Evolutionary conservation across 2,329 filamentous ascomycete genomes (phyloP).

Genomic region (Reticulascus tulasneorum): DNA sequence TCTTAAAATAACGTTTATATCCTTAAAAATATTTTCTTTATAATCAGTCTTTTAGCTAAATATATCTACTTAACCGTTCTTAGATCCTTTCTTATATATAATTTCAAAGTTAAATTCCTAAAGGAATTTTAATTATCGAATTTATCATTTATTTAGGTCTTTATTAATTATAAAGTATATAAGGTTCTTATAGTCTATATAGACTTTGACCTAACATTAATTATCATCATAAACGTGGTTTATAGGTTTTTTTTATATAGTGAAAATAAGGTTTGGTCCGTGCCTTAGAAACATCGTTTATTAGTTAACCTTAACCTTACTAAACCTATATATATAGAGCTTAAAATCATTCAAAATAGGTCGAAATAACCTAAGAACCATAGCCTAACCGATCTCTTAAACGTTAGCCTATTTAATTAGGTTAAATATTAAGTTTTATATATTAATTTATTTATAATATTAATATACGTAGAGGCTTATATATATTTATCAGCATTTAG

Average conservation of each 20-base stretch:
- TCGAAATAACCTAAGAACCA: no score
- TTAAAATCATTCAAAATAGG: no score
- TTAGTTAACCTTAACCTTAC: no score
- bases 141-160: constrained; percentile 3
- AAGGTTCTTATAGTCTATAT: constrained; percentile 7
- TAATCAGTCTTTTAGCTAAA: not conserved
- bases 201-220: no score
- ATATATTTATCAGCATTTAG: no score
- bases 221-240: no score
- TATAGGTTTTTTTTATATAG: not conserved
- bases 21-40: not conserved
- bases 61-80: not conserved
- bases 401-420: no score
- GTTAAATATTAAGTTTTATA: no score
- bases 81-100: not conserved
- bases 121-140: not conserved
- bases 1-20: not conserved
- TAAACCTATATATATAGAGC: no score
- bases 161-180: constrained; percentile 6
- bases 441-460: no score
- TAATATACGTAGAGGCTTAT: no score
- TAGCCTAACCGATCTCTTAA: no score
- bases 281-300: constrained; percentile 1
- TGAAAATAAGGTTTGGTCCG: not conserved
- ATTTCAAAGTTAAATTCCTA: not conserved